Evolutionary conservation across 306 rosid genomes (phyloP), one percentile per base, ranked within the genome.

Genomic region (Dalbergia cochinchinensis): DNA sequence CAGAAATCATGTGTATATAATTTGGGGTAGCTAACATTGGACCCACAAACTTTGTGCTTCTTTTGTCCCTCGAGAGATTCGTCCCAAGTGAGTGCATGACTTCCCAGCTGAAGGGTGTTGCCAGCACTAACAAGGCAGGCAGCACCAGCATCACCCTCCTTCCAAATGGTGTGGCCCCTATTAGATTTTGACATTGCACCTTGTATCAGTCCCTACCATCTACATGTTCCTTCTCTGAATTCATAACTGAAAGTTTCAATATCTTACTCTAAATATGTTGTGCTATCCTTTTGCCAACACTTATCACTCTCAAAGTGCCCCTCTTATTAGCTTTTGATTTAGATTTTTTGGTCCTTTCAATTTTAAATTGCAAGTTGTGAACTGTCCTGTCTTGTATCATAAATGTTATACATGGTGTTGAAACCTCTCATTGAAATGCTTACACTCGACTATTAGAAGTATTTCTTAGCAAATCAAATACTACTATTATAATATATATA

Each of bases 1-100:
- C 55, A 76, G 63, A 72, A 72, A 78, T 73, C 26, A 73, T 74
- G 66, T 26, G 82, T 37, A 26, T 59, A 84, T 84, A 71, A 80
- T 70, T 76, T 71, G 80, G 59, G 65, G 62, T 8, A 68, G 78
- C 48, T 31, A 54, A 73, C 54, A 55, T 6, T 18, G 80, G 79
- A 85, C 55, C 80, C 88, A 81, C 65, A 60, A 71, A 39, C 65
- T 76, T 66, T 69, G 62, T n/a, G 55, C 18, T 34, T 31, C 20
- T 62, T 62, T 42, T 57, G 74, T 63, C 60, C 18, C 64, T 19
- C 50, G 4, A 74, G 68, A 51, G 53, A 44, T 79, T 75, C 22
- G 68, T 82, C 57, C 47, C 8, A 18, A 59, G 33, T 18, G 70
- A 69, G 35, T 37, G 41, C 11, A n/a, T 71, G 74, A 55, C 44